These are phyloP conservation scores for Cubamyces lactineus DNA, from an alignment of 768 basidiomycete species.

Conservation along the genomic window DNA sequence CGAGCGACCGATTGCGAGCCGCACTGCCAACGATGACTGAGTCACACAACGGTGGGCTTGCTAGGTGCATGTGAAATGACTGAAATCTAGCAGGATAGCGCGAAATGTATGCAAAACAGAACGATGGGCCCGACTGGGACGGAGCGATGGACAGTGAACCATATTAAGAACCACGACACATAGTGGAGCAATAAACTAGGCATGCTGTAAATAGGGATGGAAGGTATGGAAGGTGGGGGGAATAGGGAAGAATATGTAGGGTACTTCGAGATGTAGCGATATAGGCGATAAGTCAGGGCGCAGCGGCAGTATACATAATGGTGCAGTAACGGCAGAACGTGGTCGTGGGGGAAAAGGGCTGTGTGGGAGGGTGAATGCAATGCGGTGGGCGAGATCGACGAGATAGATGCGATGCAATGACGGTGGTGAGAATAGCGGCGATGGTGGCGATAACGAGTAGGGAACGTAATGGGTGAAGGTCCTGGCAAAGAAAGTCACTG, in stretches of 20 bases:
- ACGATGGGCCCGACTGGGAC: neutral
- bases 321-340: constrained; percentile 16
- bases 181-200: constrained; percentile 23
- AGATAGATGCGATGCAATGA: constrained; percentile 22
- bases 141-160: neutral
- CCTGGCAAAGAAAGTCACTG: constrained; percentile 13
- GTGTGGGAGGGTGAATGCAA: constrained; percentile 13
- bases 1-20: neutral
- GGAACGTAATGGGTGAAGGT: constrained; percentile 17
- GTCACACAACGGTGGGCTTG: neutral
- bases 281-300: constrained; percentile 24
- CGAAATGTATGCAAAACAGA: constrained; percentile 5
- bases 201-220: constrained; percentile 2
- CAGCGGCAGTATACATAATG: constrained; percentile 23
- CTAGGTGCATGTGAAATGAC: no score
- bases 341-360: constrained; percentile 7
- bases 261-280: constrained; percentile 20
- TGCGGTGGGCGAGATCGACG: constrained; percentile 8
- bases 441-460: constrained; percentile 24
- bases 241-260: constrained; percentile 12
- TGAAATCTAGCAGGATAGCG: neutral
- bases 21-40: no score
- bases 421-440: constrained; percentile 19
- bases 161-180: constrained; percentile 11
- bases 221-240: neutral